A percentile compares a stretch with the other conserved stretches of the same genome.
These are phyloP conservation scores for Zasmidium angulare DNA, from an alignment of 2,329 filamentous ascomycete genomes.

Conservation along the genomic window DNA sequence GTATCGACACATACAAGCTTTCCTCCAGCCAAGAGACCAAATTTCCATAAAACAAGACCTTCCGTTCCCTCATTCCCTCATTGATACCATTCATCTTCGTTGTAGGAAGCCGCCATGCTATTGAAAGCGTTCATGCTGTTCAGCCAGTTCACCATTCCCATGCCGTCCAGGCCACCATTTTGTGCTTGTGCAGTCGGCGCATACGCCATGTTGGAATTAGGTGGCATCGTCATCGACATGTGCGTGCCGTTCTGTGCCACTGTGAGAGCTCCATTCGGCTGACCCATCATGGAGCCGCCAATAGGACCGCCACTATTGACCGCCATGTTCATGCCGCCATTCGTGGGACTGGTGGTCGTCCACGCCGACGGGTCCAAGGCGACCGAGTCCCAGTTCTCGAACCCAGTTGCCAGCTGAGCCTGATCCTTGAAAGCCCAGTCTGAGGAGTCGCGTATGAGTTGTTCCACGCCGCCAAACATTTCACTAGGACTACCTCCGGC, in stretches of 20 bases:
- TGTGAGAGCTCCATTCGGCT: not conserved
- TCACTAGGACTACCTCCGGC: conserved; percentile 47
- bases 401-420: conserved; percentile 58
- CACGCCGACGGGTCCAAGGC: conserved; percentile 23
- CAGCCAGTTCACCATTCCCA: conserved; percentile 26
- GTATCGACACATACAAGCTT: not conserved
- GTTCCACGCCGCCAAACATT: conserved; percentile 61
- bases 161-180: conserved; percentile 4
- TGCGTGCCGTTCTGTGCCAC: not conserved
- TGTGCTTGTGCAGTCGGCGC: conserved; percentile 1
- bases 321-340: not conserved
- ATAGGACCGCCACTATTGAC: conserved; percentile 6
- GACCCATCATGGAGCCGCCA: not conserved
- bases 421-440: conserved; percentile 64
- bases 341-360: conserved; percentile 3
- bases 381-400: conserved; percentile 58
- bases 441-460: conserved; percentile 62
- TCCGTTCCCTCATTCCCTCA: conserved; percentile 28
- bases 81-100: conserved; percentile 45
- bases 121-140: conserved; percentile 31
- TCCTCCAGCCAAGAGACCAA: not conserved
- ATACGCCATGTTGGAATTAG: conserved; percentile 1
- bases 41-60: no score
- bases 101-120: conserved; percentile 33
- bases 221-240: conserved; percentile 1